Conservation (phyloP, 2,329 filamentous ascomycete species). For the Sporothrix globosa region DNA sequence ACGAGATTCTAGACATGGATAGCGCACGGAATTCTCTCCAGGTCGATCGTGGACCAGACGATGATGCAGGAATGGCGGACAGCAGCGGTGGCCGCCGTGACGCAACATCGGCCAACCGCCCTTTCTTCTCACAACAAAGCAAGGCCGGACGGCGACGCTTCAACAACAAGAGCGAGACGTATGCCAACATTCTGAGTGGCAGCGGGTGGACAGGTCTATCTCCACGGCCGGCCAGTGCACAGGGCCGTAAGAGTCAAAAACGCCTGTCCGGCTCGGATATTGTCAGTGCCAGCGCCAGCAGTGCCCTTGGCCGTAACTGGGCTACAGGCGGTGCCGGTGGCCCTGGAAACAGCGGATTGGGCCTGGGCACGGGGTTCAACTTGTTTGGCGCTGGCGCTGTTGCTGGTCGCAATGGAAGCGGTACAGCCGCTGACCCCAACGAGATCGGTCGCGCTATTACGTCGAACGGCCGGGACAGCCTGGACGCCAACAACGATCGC, state of each 20-base stretch:
- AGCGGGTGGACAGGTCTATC: constrained; percentile 58
- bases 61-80: constrained; percentile 26
- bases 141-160: constrained; percentile 40
- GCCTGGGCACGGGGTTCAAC: neutral
- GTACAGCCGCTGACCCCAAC: constrained; percentile 41
- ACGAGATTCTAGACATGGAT: constrained; percentile 58
- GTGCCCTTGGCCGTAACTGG: constrained; percentile 10
- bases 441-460: constrained; percentile 67
- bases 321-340: neutral
- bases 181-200: constrained; percentile 40
- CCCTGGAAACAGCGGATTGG: neutral
- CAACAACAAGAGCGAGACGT: constrained; percentile 27
- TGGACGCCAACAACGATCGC: constrained; percentile 36
- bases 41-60: constrained; percentile 45
- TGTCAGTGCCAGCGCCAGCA: neutral
- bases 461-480: constrained; percentile 49
- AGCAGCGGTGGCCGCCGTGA: constrained; percentile 43
- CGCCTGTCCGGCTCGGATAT: constrained; percentile 36
- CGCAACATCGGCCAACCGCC: constrained; percentile 46
- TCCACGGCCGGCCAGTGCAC: constrained; percentile 64
- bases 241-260: constrained; percentile 52
- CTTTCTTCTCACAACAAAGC: constrained; percentile 42
- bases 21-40: constrained; percentile 59
- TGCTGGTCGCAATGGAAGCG: constrained; percentile 30
- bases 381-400: constrained; percentile 33